Evolutionary conservation across 208 protist species (phyloP).

Genomic region (Crithidia thermophila): DNA sequence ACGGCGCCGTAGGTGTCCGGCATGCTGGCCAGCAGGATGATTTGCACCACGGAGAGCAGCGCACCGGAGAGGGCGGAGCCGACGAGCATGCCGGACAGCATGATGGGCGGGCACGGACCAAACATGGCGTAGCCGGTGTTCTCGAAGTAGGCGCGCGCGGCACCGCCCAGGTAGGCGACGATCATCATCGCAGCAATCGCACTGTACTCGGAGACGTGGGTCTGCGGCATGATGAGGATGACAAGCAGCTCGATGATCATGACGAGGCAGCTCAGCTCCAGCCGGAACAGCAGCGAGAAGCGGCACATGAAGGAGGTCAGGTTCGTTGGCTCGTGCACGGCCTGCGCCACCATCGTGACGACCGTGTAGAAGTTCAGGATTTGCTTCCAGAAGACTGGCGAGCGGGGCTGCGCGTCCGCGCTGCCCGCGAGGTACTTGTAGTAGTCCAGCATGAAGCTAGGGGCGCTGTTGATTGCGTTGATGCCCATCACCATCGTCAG

Average conservation of each 20-base stretch:
- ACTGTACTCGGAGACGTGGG: conserved; percentile 32
- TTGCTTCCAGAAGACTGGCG: conserved; percentile 64
- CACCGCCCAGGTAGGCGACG: conserved; percentile 63
- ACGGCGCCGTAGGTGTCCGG: conserved; percentile 46
- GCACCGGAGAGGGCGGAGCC: conserved; percentile 68
- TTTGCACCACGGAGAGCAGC: conserved; percentile 72
- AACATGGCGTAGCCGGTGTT: conserved; percentile 92
- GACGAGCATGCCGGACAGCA: conserved; percentile 69
- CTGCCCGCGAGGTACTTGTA: conserved; percentile 69
- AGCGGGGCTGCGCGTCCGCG: conserved; percentile 32
- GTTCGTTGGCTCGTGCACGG: conserved; percentile 70
- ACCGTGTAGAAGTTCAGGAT: conserved; percentile 84
- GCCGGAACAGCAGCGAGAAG: conserved; percentile 69
- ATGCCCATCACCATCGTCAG: conserved; percentile 89
- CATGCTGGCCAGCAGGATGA: conserved; percentile 76
- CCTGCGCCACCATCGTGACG: conserved; percentile 75
- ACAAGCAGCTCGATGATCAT: conserved; percentile 73
- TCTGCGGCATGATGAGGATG: conserved; percentile 59
- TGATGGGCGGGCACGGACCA: conserved; percentile 68
- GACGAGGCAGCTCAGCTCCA: conserved; percentile 46
- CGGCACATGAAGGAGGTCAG: conserved; percentile 74
- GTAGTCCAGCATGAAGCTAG: conserved; percentile 86
- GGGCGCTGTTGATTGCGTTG: conserved; percentile 87
- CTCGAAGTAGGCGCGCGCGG: conserved; percentile 81
- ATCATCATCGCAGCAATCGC: conserved; percentile 79